Evolutionary conservation across 1,284 basidiomycete species (phyloP).

Genomic region (Boletus austroedulis): DNA sequence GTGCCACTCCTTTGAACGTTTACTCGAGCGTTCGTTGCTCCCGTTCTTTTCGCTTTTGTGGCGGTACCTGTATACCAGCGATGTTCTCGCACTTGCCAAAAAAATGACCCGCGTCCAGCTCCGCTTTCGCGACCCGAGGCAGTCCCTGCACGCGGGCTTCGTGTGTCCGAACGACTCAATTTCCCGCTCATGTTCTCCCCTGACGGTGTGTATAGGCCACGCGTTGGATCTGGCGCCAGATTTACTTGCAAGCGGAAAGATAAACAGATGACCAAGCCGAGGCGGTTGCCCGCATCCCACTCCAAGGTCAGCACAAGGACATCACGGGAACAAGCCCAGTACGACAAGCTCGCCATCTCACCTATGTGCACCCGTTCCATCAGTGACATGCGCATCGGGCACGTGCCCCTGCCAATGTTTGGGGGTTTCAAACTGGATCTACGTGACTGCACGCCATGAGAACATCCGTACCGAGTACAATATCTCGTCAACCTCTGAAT

Average conservation of each 20-base stretch:
- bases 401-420: constrained; percentile 1
- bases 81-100: constrained; percentile 9
- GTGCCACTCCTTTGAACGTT: constrained; percentile 1
- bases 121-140: constrained; percentile 9
- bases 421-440: constrained; percentile 3
- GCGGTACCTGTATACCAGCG: not conserved
- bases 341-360: too few species aligned
- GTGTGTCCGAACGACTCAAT: constrained; percentile 11
- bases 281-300: too few species aligned
- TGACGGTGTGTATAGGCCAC: constrained; percentile 11
- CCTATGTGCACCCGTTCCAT: too few species aligned
- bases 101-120: not conserved
- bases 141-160: constrained; percentile 1
- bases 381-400: too few species aligned
- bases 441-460: not conserved
- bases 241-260: not conserved
- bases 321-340: too few species aligned
- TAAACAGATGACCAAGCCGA: too few species aligned
- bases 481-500: too few species aligned
- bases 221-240: constrained; percentile 3
- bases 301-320: too few species aligned
- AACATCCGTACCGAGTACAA: too few species aligned
- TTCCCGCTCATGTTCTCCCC: constrained; percentile 6
- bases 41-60: constrained; percentile 2
- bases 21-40: constrained; percentile 6